phyloP scores from a whole-genome alignment of 176 grass and related monocot genomes.

The Dactylis glomerata region DNA sequence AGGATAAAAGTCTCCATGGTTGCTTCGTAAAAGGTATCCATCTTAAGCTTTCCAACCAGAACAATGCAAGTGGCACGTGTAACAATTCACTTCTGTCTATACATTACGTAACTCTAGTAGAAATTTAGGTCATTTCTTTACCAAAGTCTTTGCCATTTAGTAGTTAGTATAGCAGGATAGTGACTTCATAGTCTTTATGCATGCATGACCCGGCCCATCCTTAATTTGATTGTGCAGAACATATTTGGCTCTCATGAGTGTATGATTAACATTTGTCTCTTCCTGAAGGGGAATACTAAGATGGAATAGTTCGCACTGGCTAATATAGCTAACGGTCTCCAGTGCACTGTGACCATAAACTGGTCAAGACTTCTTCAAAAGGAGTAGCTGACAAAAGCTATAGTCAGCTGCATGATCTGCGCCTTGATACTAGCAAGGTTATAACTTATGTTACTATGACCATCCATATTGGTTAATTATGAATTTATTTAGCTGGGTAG shows the following conservation, averaged over 20 bases:
- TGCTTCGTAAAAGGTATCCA: background rate
- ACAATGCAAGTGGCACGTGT: background rate
- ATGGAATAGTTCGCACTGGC: background rate
- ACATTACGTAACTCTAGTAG: background rate
- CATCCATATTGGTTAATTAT: background rate
- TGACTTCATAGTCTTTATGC: background rate
- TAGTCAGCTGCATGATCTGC: background rate
- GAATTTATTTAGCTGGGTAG: background rate
- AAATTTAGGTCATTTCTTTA: background rate
- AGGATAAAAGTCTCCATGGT: background rate
- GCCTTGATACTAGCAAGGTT: background rate
- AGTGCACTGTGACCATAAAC: background rate
- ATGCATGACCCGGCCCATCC: background rate
- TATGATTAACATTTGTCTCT: conserved; percentile 1
- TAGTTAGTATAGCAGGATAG: conserved; percentile 1
- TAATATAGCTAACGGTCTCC: background rate
- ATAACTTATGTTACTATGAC: background rate
- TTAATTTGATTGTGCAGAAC: background rate
- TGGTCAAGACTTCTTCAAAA: conserved; percentile 9
- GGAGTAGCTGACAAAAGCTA: conserved; percentile 1
- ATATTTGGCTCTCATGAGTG: conserved; percentile 9
- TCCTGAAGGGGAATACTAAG: background rate
- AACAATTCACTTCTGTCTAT: background rate
- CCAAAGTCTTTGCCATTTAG: background rate
- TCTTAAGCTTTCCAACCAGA: background rate